Evolutionary conservation across 1,284 basidiomycete genomes (phyloP).

Genomic region (Apiotrichum akiyoshidainum): DNA sequence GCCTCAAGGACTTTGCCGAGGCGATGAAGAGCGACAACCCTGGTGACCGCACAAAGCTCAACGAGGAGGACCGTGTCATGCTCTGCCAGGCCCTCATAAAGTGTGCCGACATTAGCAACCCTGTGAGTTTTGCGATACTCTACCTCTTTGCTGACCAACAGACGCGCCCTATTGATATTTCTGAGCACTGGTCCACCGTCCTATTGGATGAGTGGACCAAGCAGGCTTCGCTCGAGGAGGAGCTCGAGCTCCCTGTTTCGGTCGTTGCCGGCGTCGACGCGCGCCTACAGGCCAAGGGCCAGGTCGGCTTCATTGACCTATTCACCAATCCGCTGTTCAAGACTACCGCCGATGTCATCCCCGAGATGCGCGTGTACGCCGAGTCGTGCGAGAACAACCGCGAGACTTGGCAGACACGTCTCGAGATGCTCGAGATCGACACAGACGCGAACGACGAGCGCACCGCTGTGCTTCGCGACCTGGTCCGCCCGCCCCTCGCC

Average conservation of each 20-base stretch:
- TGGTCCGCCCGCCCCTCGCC: conserved; percentile 4
- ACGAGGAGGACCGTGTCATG: conserved; percentile 60
- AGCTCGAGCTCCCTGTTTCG: conserved; percentile 71
- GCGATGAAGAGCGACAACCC: conserved; percentile 17
- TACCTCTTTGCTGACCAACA: conserved; percentile 42
- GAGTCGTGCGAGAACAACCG: conserved; percentile 65
- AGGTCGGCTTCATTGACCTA: conserved; percentile 81
- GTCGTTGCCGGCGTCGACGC: conserved; percentile 62
- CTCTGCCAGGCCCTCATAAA: conserved; percentile 90
- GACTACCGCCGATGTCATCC: conserved; percentile 66
- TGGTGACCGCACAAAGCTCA: conserved; percentile 7
- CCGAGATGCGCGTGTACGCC: conserved; percentile 65
- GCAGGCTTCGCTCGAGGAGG: conserved; percentile 75
- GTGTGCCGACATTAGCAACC: conserved; percentile 94
- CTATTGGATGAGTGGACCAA: conserved; percentile 83
- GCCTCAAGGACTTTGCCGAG: conserved; percentile 56
- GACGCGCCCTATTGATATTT: conserved; percentile 86
- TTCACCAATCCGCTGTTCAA: conserved; percentile 81
- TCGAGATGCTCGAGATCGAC: conserved; percentile 50
- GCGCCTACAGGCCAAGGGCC: conserved; percentile 69
- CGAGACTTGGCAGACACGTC: conserved; percentile 61
- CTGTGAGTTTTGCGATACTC: conserved; percentile 58
- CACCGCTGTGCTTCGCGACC: conserved; percentile 19
- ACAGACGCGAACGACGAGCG: conserved; percentile 10
- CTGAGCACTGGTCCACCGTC: conserved; percentile 83